Conservation (phyloP, 176 grass and related monocot genomes). For the Aegilops umbellulata region DNA sequence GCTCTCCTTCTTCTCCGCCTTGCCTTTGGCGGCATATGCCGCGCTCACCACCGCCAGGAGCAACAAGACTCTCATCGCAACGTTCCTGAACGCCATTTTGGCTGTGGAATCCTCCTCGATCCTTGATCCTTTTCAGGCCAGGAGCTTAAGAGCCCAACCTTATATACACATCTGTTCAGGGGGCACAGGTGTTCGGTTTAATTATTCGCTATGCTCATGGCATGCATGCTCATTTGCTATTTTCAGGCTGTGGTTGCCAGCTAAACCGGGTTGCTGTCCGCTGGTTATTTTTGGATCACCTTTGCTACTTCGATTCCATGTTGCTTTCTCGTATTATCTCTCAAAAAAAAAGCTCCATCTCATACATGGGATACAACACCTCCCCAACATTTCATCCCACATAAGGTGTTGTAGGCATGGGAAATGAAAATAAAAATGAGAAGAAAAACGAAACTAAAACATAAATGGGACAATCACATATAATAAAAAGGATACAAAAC, state of each 20-base stretch:
- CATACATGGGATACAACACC: too few species aligned
- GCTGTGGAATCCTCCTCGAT: neutral
- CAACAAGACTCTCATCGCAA: neutral
- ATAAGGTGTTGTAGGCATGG: too few species aligned
- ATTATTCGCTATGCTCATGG: neutral
- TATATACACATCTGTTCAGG: neutral
- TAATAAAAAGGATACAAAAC: too few species aligned
- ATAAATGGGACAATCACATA: too few species aligned
- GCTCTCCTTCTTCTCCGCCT: neutral
- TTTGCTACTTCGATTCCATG: too few species aligned
- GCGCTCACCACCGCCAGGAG: constrained; percentile 14
- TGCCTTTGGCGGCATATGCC: neutral
- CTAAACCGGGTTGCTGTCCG: neutral
- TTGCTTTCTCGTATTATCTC: too few species aligned
- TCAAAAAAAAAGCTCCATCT: too few species aligned
- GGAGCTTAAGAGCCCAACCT: neutral
- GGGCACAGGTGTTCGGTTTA: neutral
- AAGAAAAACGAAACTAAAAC: too few species aligned
- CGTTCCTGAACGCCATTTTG: constrained; percentile 16
- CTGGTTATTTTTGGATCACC: neutral
- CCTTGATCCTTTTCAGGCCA: neutral
- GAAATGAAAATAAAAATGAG: too few species aligned
- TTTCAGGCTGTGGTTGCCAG: neutral
- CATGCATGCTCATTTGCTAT: neutral
- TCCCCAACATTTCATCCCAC: too few species aligned